Percentiles rank a stretch among this genome's conserved stretches.
These are phyloP conservation scores for Rhazya stricta DNA, from an alignment of 257 asterid genomes.

Conservation along the genomic window DNA sequence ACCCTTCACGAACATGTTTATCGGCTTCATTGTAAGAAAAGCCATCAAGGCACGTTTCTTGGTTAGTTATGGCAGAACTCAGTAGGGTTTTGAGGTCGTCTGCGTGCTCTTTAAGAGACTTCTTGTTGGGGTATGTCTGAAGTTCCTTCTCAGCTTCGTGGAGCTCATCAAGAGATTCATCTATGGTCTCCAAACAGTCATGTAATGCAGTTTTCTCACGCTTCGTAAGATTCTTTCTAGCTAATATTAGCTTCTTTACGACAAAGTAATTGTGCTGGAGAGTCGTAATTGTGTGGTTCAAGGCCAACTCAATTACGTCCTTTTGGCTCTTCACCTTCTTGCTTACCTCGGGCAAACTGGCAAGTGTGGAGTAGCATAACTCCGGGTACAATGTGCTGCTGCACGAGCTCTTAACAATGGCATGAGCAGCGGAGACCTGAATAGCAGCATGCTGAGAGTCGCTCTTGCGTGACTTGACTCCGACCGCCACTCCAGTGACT, in stretches of 20 bases:
- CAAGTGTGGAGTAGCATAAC: conserved; percentile 52
- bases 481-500: conserved; percentile 6
- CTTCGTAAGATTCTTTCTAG: conserved; percentile 27
- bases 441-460: background rate
- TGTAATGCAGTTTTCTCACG: conserved; percentile 57
- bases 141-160: conserved; percentile 41
- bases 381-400: conserved; percentile 59
- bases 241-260: conserved; percentile 33
- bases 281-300: conserved; percentile 50
- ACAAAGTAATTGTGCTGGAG: conserved; percentile 50
- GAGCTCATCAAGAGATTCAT: conserved; percentile 67
- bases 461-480: conserved; percentile 2
- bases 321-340: conserved; percentile 29
- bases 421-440: conserved; percentile 18
- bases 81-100: conserved; percentile 68
- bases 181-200: conserved; percentile 61
- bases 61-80: conserved; percentile 73
- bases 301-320: conserved; percentile 48
- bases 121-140: conserved; percentile 45
- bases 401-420: conserved; percentile 55
- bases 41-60: conserved; percentile 82
- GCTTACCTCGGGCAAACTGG: conserved; percentile 13
- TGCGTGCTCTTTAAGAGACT: conserved; percentile 52
- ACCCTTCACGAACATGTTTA: conserved; percentile 35
- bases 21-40: conserved; percentile 58